phyloP scores from a whole-genome alignment of 1,284 basidiomycete species.

The Marasmius oreades region DNA sequence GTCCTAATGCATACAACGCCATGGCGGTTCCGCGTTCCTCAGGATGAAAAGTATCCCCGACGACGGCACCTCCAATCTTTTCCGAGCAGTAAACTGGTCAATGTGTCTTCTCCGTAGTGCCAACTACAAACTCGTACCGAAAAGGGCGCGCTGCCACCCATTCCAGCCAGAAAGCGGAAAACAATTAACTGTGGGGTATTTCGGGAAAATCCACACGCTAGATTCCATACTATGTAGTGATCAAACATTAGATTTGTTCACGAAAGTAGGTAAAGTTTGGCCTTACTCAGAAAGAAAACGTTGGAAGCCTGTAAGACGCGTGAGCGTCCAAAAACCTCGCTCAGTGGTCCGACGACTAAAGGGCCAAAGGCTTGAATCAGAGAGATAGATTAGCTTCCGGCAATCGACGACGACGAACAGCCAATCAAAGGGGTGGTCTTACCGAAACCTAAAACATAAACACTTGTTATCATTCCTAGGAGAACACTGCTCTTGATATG shows the following conservation, averaged over 20 bases:
- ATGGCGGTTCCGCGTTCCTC: slow-evolving; percentile 69
- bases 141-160: slow-evolving; percentile 41
- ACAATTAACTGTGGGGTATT: slow-evolving; percentile 35
- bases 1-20: slow-evolving; percentile 61
- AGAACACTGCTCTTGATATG: slow-evolving; percentile 7
- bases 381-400: neutral
- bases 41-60: slow-evolving; percentile 68
- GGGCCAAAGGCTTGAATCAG: slow-evolving; percentile 34
- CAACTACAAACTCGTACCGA: slow-evolving; percentile 24
- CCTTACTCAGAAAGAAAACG: slow-evolving; percentile 33
- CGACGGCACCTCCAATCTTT: slow-evolving; percentile 63
- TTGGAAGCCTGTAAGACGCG: slow-evolving; percentile 38
- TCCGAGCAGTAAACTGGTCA: neutral
- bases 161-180: slow-evolving; percentile 41
- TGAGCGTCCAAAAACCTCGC: slow-evolving; percentile 38
- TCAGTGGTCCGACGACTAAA: slow-evolving; percentile 44
- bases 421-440: neutral
- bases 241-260: neutral
- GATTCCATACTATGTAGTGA: slow-evolving; percentile 31
- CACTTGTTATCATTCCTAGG: slow-evolving; percentile 12
- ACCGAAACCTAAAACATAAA: slow-evolving; percentile 15
- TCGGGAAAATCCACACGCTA: slow-evolving; percentile 41
- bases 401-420: neutral
- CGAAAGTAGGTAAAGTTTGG: neutral
- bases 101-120: no score